phyloP scores from a whole-genome alignment of 805 yeast species.

The Schwanniomyces sp. region DNA sequence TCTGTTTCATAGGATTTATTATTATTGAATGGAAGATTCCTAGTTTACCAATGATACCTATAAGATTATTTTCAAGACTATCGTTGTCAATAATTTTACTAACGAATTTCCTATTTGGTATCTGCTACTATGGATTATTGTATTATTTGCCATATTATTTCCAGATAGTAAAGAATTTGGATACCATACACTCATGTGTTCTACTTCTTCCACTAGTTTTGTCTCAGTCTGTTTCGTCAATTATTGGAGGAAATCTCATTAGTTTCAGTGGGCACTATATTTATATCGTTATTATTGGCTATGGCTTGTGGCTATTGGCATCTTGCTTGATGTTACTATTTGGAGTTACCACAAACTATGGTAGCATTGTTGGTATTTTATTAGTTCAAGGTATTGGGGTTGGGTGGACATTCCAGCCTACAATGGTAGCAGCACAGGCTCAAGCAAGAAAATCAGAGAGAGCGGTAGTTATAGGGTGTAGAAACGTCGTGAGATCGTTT shows the following conservation, averaged over 20 bases:
- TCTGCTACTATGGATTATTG: conserved; percentile 22
- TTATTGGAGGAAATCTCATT: conserved; percentile 44
- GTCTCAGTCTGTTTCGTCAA: conserved; percentile 40
- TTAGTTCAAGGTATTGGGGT: conserved; percentile 29
- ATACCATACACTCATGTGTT: conserved; percentile 19
- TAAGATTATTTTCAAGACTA: conserved; percentile 18
- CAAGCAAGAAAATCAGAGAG: conserved; percentile 51
- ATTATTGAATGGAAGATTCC: conserved; percentile 29
- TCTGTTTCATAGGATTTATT: conserved; percentile 17
- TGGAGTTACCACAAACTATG: conserved; percentile 16
- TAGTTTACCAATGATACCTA: conserved; percentile 33
- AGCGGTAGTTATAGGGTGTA: conserved; percentile 56
- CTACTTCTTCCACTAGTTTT: conserved; percentile 32
- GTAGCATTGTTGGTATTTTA: conserved; percentile 9
- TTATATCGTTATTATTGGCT: conserved; percentile 32
- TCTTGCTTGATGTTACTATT: conserved; percentile 22
- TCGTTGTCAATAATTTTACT: conserved; percentile 19
- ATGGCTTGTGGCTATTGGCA: conserved; percentile 22
- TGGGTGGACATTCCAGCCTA: conserved; percentile 53
- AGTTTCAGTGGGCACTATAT: conserved; percentile 42
- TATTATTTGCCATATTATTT: conserved; percentile 24
- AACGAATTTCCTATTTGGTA: conserved; percentile 27
- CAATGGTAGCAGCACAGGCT: conserved; percentile 54
- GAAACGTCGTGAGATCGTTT: conserved; percentile 56
- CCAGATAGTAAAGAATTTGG: conserved; percentile 19